Percentiles rank a stretch among this genome's conserved stretches.
phyloP scores from a whole-genome alignment of 2,329 filamentous ascomycete genomes.

The Penicillium sp. region DNA sequence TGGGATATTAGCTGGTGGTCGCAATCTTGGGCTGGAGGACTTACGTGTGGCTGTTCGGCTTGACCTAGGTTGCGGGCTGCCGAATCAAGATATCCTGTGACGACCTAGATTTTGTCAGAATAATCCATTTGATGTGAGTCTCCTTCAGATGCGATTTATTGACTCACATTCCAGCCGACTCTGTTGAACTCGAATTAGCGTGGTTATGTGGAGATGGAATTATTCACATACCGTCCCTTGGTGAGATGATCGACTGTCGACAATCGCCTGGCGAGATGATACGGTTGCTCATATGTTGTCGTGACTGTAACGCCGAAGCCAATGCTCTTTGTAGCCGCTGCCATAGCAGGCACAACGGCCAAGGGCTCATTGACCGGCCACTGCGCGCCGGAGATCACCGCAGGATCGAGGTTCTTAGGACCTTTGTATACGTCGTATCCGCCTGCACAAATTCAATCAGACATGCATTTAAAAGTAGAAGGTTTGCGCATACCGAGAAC shows the following conservation, averaged over 20 bases:
- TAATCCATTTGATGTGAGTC: neutral
- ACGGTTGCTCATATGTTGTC: conserved; percentile 70
- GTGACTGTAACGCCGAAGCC: conserved; percentile 69
- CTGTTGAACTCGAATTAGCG: conserved; percentile 30
- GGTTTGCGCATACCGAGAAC: conserved; percentile 53
- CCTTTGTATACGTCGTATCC: conserved; percentile 72
- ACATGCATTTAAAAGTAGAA: conserved; percentile 19
- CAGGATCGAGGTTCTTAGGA: conserved; percentile 60
- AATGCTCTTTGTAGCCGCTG: conserved; percentile 66
- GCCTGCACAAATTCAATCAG: conserved; percentile 35
- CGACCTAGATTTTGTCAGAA: conserved; percentile 48
- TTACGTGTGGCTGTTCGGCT: conserved; percentile 52
- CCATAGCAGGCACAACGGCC: conserved; percentile 66
- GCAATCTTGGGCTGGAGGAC: no score
- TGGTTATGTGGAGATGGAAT: neutral
- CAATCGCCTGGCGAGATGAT: conserved; percentile 65
- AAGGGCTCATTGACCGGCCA: conserved; percentile 73
- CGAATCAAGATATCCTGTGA: conserved; percentile 68
- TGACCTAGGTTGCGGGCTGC: conserved; percentile 66
- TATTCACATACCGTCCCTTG: conserved; percentile 54
- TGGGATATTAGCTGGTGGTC: neutral
- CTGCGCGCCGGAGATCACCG: conserved; percentile 64
- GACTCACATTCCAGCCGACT: conserved; percentile 58
- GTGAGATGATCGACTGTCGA: conserved; percentile 69
- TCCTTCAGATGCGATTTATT: neutral